Evolutionary conservation across 2,329 filamentous ascomycete genomes (phyloP), one percentile per base, ranked within the genome.

Genomic region (Botryotinia narcissicola): DNA sequence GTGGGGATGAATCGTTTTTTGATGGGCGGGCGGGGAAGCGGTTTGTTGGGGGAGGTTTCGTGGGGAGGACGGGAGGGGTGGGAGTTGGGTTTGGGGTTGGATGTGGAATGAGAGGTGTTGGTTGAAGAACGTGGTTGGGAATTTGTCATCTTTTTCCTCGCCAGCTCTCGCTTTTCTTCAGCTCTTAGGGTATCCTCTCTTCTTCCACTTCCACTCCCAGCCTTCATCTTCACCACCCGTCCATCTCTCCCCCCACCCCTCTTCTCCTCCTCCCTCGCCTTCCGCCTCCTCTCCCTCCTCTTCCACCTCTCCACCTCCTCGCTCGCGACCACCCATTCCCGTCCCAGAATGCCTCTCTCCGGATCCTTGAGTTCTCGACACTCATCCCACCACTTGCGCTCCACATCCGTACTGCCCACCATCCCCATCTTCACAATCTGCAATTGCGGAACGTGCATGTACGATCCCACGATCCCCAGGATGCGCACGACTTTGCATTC

Each of bases 361-460:
- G 60, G 35, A 62, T 78, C 78, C 51, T 84, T 84, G 78, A 91
- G 90, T 44, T 80, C 80, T 29, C 80, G 76, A 62, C 85, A 82
- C 81, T 88, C 88, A 77, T 86, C 83, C 90, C 90, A 92, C 14
- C 90, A 87, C 12, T 78, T 80, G 5, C 91, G 82, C 79, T 92
- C 90, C 48, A 87, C 83, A 63, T 85, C 84, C 0, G 89, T 91
- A 62, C 85, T 84, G 37, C 78, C 80, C 6, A 91, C 73, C 0
- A 83, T 76, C n/a, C 80, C 78, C 73, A 88, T 81, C 77, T 86
- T 88, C 63, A 86, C 83, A 35, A 89, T 83, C 61, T 84, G 84
- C 75, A 91, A 82, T 78, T 89, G 87, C 76, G 81, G 85, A 73
- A 84, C 81, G 1, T 84, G 83, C 71, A 86, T 83, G 74, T 85